phyloP scores from a whole-genome alignment of 1,284 basidiomycete genomes.

The Pholiota adiposa region DNA sequence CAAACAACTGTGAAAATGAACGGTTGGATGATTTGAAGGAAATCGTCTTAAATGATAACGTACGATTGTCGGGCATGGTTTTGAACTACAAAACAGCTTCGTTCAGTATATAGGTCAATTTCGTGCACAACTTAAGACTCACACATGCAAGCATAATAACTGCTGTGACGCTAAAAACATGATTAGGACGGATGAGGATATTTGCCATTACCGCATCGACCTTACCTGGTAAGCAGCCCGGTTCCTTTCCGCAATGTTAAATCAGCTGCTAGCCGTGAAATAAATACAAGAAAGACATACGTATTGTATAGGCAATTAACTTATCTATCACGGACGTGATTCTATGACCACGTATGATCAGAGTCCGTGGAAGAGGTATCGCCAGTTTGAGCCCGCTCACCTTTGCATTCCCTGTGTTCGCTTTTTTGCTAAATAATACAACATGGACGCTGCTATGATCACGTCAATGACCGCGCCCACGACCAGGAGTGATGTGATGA shows the following conservation, averaged over 20 bases:
- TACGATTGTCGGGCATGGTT: conserved; percentile 17
- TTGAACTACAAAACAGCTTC: conserved; percentile 22
- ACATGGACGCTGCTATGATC: conserved; percentile 25
- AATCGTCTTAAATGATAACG: background rate
- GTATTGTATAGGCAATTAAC: conserved; percentile 28
- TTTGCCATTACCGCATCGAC: background rate
- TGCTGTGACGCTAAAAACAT: conserved; percentile 16
- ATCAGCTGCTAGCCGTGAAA: background rate
- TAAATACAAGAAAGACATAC: conserved; percentile 14
- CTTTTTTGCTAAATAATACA: conserved; percentile 23
- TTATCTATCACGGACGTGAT: conserved; percentile 26
- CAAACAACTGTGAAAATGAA: conserved; percentile 23
- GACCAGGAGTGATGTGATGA: conserved; percentile 26
- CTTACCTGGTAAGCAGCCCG: conserved; percentile 20
- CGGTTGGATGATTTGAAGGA: background rate
- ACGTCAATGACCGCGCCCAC: conserved; percentile 28
- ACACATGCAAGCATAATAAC: conserved; percentile 19
- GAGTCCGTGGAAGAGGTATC: background rate
- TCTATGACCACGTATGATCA: conserved; percentile 7
- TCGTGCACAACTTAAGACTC: background rate
- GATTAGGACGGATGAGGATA: background rate
- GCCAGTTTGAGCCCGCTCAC: conserved; percentile 6
- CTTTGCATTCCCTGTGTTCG: conserved; percentile 14
- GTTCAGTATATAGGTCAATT: no score
- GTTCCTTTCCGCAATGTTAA: conserved; percentile 11